Evolutionary conservation across 2,329 filamentous ascomycete species (phyloP).

Genomic region (Aspergillus felis): DNA sequence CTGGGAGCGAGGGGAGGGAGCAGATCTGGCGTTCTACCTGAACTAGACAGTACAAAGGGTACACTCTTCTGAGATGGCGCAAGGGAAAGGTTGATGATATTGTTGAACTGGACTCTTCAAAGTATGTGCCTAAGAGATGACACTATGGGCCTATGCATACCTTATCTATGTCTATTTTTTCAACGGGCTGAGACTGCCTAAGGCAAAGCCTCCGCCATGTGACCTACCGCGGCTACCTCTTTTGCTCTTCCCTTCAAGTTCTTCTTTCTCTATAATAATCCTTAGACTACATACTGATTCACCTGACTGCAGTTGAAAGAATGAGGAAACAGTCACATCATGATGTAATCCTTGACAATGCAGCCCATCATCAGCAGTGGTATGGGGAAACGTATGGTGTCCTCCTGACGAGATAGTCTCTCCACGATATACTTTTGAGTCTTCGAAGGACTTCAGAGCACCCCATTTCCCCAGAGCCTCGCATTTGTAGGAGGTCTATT

Average conservation of each 20-base stretch:
- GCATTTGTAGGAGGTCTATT: background rate
- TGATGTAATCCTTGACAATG: background rate
- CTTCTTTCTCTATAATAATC: background rate
- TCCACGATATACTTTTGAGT: background rate
- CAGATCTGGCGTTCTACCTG: conserved; percentile 10
- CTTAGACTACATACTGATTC: no score
- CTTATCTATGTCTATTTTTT: no score
- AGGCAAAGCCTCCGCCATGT: no score
- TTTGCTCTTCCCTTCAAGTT: background rate
- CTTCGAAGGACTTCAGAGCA: background rate
- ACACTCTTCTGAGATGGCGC: no score
- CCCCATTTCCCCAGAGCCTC: background rate
- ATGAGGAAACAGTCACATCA: background rate
- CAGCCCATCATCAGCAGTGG: background rate
- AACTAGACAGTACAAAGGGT: no score
- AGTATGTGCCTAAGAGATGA: no score
- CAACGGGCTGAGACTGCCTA: no score
- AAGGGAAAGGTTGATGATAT: no score
- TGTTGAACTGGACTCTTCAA: no score
- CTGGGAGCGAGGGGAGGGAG: conserved; percentile 6
- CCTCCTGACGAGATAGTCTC: background rate
- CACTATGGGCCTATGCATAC: no score
- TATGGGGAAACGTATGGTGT: background rate
- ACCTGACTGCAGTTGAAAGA: no score
- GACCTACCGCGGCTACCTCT: no score